Base-by-base conservation (phyloP, 352 stramenopile species). In the Pythium guiyangense region DNA sequence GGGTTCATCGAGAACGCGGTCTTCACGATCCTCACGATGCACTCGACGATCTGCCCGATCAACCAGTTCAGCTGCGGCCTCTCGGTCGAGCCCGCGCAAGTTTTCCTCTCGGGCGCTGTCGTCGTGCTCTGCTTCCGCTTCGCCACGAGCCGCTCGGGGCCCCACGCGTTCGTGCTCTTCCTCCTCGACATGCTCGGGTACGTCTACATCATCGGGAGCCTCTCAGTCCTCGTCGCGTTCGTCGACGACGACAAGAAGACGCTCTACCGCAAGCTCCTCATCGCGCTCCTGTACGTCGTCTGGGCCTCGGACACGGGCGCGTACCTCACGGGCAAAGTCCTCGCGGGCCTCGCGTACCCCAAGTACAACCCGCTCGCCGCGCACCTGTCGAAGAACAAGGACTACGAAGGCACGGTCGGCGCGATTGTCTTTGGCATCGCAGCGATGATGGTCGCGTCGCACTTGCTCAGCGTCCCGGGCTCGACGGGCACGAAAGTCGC, bases 361-460 rank as follows among this genome's bases (percentile, higher is more conserved):
- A 69, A 74, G 15, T 84, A 97, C 34, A 88, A 94, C 52, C 77
- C 78, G 4, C 79, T 96, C 17, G 94, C 93, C 8, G 83, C 88
- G 0, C 89, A 92, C 40, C 60, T 97, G 26, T 97, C 87, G 47
- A 96, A 96, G 43, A 98, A 98, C 75, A 98, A 98, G 66, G 96
- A 97, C 49, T 88, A 98, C 25, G 96, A 98, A 77, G 96, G 96
- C 53, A 90, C 96, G 20, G 60, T 98, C 31, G 92, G 86, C 9
- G 96, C 93, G n/a, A 74, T 86, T 20, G 20, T 93, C 0, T 86
- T 87, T 17, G 91, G 86, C 18, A 45, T 97, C 20, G 86, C 84
- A 14, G 86, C 94, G 3, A 97, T 95, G 75, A 74, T 95, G 42
- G 74, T 97, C 46, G 80, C 69, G 15, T 81, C 74, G 0, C 51